phyloP scores from a whole-genome alignment of 768 basidiomycete species.

The Boletus coccyginus region DNA sequence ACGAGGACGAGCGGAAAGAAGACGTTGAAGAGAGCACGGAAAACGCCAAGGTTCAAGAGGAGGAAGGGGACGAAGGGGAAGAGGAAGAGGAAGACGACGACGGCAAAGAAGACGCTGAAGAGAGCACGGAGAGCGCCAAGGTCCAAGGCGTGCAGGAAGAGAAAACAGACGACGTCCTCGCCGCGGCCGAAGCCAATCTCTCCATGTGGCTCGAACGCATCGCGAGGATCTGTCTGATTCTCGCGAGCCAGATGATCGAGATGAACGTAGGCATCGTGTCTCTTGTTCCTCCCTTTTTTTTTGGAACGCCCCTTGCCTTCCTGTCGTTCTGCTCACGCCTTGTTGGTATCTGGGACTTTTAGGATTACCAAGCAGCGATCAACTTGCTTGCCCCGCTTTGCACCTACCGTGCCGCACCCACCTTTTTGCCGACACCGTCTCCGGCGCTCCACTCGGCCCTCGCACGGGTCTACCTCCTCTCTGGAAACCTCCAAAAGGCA shows the following conservation, averaged over 20 bases:
- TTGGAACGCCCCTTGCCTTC: background rate
- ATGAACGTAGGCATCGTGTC: slow-evolving; percentile 60
- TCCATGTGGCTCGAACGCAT: slow-evolving; percentile 86
- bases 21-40: background rate
- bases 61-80: background rate
- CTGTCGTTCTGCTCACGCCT: background rate
- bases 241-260: slow-evolving; percentile 80
- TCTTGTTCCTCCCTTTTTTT: background rate
- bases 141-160: background rate
- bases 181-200: slow-evolving; percentile 32
- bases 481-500: slow-evolving; percentile 62
- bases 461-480: slow-evolving; percentile 72
- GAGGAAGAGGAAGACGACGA: background rate
- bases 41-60: background rate
- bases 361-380: slow-evolving; percentile 72
- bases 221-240: slow-evolving; percentile 69
- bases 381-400: slow-evolving; percentile 69
- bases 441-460: slow-evolving; percentile 65
- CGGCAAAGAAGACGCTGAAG: background rate
- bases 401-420: slow-evolving; percentile 29
- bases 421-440: slow-evolving; percentile 31
- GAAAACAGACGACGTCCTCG: slow-evolving; percentile 17
- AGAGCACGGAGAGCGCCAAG: background rate
- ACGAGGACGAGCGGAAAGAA: background rate
- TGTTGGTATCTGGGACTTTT: background rate